Evolutionary conservation across 176 grass and related monocot species (phyloP), one percentile per base, ranked within the genome.

Genomic region (Pharus latifolius): DNA sequence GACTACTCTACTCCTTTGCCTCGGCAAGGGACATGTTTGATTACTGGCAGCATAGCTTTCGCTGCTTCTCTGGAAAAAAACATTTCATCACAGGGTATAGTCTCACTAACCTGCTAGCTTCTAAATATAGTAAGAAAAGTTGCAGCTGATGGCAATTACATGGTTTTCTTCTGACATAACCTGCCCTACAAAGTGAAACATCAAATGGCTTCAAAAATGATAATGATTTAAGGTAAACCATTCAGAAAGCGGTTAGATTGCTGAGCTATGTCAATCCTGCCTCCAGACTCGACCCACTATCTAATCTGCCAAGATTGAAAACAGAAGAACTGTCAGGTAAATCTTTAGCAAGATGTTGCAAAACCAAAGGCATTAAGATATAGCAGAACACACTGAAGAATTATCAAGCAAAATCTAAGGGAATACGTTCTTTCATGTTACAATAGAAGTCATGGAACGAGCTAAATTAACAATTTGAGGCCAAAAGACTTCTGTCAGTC

Each of bases 201-300:
- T 56, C 71, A 70, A 55, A 7, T 45, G 3, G 70, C 63, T 63
- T 56, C 54, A 75, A 78, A 35, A 80, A 80, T 68, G 50, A 25
- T 66, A 73, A 28, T 18, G 53, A 17, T 75, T 69, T 55, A 25
- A 79, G 44, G 76, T 67, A 35, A 83, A 24, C 15, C 28, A 29
- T 45, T 67, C 32, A 4, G 45, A 78, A 55, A 68, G 70, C 28
- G 62, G 71, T 69, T 85, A 63, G 64, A 74, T 58, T 65, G 48
- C 63, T 69, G 77, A 75, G 48, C 64, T 85, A 63, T 2, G 46
- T 69, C 50, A 67, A 69, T 64, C 56, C 63, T 70, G 49, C 77
- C 49, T 78, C 32, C 11, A 2, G 27, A 28, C 48, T 12, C 45
- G 15, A 49, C 30, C 33, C 70, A 64, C 50, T 33, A 70, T 70